Percentiles rank a stretch among this genome's conserved stretches.
Evolutionary conservation across 1,284 basidiomycete species (phyloP).

Genomic region (Earliella scabrosa): DNA sequence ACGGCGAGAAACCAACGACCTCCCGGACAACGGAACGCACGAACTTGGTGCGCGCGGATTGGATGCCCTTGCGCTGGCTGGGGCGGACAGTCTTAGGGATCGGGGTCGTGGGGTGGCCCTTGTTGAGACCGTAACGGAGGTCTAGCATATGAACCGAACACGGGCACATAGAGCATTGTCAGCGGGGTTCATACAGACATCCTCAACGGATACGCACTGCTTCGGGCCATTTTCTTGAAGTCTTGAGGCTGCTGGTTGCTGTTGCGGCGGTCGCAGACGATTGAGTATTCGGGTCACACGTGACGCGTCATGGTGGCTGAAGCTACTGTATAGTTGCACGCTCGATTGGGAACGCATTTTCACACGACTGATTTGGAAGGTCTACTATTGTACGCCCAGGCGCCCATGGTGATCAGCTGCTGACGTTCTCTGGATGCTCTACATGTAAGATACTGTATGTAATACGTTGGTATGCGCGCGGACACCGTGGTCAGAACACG

Average conservation of each 20-base stretch:
- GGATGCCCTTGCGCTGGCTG: slow-evolving; percentile 91
- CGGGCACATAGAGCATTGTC: slow-evolving; percentile 2
- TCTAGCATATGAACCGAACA: slow-evolving; percentile 53
- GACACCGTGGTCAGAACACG: slow-evolving; percentile 1
- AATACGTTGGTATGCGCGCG: background rate
- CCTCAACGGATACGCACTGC: slow-evolving; percentile 49
- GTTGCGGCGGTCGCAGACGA: slow-evolving; percentile 26
- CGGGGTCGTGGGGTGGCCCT: slow-evolving; percentile 91
- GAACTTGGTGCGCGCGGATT: slow-evolving; percentile 87
- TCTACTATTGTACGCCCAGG: too few species aligned
- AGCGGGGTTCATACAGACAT: slow-evolving; percentile 3
- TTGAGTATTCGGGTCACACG: slow-evolving; percentile 26
- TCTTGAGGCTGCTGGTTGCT: slow-evolving; percentile 57
- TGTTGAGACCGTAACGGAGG: slow-evolving; percentile 90
- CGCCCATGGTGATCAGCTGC: too few species aligned
- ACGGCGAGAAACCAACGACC: slow-evolving; percentile 97
- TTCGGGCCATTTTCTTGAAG: slow-evolving; percentile 71
- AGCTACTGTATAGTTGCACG: slow-evolving; percentile 47
- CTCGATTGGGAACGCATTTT: slow-evolving; percentile 11
- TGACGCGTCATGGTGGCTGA: slow-evolving; percentile 39
- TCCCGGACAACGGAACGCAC: slow-evolving; percentile 92
- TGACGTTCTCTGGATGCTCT: too few species aligned
- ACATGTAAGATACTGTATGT: slow-evolving; percentile 1
- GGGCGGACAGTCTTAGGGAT: slow-evolving; percentile 84
- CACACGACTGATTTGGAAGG: slow-evolving; percentile 28